A percentile compares a stretch with the other conserved stretches of the same genome.
Conservation (phyloP, 345 rosid species). For the Eucalyptus cloeziana region DNA sequence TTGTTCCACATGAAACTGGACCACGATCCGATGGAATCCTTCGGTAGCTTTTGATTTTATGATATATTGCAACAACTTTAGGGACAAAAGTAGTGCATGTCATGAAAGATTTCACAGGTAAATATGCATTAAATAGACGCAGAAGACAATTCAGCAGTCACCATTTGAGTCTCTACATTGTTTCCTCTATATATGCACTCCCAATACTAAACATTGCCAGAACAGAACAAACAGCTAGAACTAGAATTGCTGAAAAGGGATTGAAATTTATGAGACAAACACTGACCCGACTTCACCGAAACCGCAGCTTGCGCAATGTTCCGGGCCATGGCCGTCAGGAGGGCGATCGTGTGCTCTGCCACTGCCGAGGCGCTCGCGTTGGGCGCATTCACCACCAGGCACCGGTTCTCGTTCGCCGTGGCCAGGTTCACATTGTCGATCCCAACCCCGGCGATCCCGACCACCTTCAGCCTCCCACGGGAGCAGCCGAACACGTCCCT, state of each 20-base stretch:
- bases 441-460: conserved; percentile 90
- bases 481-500: conserved; percentile 73
- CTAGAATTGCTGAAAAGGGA: neutral
- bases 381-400: conserved; percentile 86
- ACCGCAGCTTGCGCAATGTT: conserved; percentile 83
- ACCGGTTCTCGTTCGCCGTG: conserved; percentile 79
- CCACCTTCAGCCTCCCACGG: conserved; percentile 67
- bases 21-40: neutral
- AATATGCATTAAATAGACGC: neutral
- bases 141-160: neutral
- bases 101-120: neutral
- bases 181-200: neutral
- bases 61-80: neutral
- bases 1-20: neutral
- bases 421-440: conserved; percentile 87
- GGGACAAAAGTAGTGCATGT: neutral
- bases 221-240: neutral
- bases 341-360: conserved; percentile 86
- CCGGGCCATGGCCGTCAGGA: conserved; percentile 77
- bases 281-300: conserved; percentile 79
- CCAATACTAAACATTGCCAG: neutral
- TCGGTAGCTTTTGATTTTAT: neutral
- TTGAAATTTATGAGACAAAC: neutral
- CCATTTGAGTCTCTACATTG: neutral
- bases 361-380: conserved; percentile 85